Percentiles rank a stretch among this genome's conserved stretches.
phyloP scores from a whole-genome alignment of 306 rosid species.

The Quercus engelmannii region DNA sequence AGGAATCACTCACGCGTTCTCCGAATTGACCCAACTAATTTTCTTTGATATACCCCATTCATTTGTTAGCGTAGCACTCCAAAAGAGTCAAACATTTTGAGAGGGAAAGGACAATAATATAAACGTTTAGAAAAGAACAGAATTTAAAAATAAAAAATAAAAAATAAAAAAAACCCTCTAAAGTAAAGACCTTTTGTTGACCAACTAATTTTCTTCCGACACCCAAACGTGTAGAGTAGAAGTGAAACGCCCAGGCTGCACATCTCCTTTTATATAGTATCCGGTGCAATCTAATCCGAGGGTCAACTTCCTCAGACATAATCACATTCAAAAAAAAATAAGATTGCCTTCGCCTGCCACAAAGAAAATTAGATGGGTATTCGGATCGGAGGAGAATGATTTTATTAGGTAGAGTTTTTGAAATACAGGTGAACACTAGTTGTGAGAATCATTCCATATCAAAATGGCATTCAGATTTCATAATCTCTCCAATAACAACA shows the following conservation, averaged over 20 bases:
- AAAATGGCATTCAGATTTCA: not conserved
- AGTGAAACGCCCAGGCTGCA: not conserved
- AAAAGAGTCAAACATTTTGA: not conserved
- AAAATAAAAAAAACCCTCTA: not conserved
- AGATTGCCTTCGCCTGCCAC: too few species aligned
- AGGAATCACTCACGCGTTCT: too few species aligned
- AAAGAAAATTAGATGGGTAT: not conserved
- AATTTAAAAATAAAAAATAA: too few species aligned
- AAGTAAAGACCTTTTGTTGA: not conserved
- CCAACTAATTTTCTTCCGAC: not conserved
- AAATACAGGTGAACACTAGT: not conserved
- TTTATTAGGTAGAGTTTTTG: not conserved
- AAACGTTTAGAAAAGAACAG: too few species aligned
- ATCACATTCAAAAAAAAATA: too few species aligned
- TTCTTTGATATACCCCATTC: not conserved
- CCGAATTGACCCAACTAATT: not conserved
- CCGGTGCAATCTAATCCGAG: too few species aligned
- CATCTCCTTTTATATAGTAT: not conserved
- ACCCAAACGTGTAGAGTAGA: not conserved
- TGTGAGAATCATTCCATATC: not conserved
- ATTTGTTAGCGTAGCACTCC: not conserved
- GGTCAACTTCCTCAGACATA: not conserved
- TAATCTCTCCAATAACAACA: too few species aligned
- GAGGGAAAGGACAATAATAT: not conserved
- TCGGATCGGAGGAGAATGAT: not conserved